These are phyloP conservation scores for Isatis tinctoria DNA, from an alignment of 345 rosid genomes.

Conservation along the genomic window DNA sequence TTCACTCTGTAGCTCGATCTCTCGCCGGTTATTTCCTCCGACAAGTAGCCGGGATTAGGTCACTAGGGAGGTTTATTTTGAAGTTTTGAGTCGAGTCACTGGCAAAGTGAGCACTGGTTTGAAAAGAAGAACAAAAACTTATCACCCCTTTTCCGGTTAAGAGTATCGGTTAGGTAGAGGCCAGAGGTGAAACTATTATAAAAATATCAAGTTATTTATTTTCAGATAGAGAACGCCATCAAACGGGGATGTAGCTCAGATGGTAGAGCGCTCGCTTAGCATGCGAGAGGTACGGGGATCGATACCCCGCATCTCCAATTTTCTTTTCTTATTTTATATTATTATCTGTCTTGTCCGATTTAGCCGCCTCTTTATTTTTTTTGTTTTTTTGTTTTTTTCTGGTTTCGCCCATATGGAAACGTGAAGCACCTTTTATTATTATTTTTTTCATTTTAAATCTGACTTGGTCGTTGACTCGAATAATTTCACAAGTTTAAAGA, in stretches of 20 bases:
- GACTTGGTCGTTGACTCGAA: background rate
- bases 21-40: slow-evolving; percentile 22
- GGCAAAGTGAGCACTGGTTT: slow-evolving; percentile 31
- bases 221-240: too few species aligned
- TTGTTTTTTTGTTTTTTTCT: background rate
- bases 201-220: too few species aligned
- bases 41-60: slow-evolving; percentile 26
- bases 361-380: background rate
- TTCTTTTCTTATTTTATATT: background rate
- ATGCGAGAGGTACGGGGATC: slow-evolving; percentile 90
- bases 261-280: slow-evolving; percentile 96
- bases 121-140: background rate
- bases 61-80: background rate
- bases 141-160: background rate
- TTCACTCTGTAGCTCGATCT: background rate
- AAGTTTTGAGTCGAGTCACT: slow-evolving; percentile 12
- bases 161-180: background rate
- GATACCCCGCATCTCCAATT: slow-evolving; percentile 46
- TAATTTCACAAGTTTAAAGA: background rate
- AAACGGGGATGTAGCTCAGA: slow-evolving; percentile 46
- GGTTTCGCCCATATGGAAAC: background rate
- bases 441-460: background rate
- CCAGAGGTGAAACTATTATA: background rate
- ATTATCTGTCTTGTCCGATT: background rate
- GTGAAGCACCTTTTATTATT: background rate